Evolutionary conservation across 2,329 filamentous ascomycete genomes (phyloP), one percentile per base, ranked within the genome.

Genomic region (Cadophora sp.): DNA sequence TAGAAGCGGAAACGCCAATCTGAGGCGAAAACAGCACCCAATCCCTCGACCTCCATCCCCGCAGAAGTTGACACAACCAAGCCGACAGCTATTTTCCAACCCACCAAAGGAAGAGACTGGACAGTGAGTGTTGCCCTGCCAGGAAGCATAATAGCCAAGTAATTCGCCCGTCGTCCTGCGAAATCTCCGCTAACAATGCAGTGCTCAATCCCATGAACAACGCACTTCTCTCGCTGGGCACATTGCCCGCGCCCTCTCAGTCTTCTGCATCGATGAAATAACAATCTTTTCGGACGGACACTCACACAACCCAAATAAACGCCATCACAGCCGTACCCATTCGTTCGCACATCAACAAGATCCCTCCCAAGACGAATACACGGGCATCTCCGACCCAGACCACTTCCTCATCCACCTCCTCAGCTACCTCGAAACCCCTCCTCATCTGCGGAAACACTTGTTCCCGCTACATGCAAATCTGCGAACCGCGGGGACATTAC

Each of bases 191-290:
- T 72, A 59, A 66, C 22, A 20, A 43, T 33, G 8, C 59, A 76
- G 75, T 67, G 72, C 72, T 18, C 74, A 77, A 74, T 68, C 72
- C 36, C 74, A 75, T 70, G 92, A 96, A 68, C 89, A 92, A 76
- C 90, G 93, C 76, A 93, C 90, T 43, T 84, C 85, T 58, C 83
- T 91, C 58, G 90, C 89, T 1, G 91, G 91, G 8, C 89, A 91
- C 70, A 89, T 97, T 62, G 93, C 93, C 6, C 91, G 93, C 62
- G 92, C 92, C 41, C 85, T 93, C 61, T 91, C 92, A 68, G 90
- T 96, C 70, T 96, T 96, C 80, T 90, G 87, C 74, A 85, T 97
- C 72, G 93, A 97, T 76, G 93, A 97, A 80, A 84, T 96, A 36
- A 84, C 97, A 60, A 82, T 97, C 64, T 97, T 91, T 78, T 89